These are phyloP conservation scores for Borealophlyctis nickersoniae DNA, from an alignment of 192 early-diverging fungal genomes.

Conservation along the genomic window DNA sequence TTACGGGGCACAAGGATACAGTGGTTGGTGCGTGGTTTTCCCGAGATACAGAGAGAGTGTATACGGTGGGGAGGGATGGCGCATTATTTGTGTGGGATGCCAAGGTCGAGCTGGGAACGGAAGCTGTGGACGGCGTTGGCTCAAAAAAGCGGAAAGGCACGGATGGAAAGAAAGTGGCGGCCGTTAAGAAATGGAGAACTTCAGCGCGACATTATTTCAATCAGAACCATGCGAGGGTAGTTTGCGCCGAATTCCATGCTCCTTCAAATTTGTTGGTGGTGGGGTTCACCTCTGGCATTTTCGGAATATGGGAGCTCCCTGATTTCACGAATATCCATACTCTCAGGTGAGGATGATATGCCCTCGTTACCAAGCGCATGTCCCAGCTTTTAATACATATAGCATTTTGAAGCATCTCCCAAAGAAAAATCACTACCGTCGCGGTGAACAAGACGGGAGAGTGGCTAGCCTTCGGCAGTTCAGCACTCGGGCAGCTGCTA, in stretches of 20 bases:
- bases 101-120: slow-evolving; percentile 39
- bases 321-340: slow-evolving; percentile 92
- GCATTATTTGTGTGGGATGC: slow-evolving; percentile 75
- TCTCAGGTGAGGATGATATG: slow-evolving; percentile 60
- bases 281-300: slow-evolving; percentile 90
- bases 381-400: not conserved
- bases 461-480: slow-evolving; percentile 95
- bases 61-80: slow-evolving; percentile 86
- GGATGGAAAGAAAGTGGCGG: not conserved
- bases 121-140: slow-evolving; percentile 50
- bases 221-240: slow-evolving; percentile 74
- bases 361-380: not conserved
- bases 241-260: slow-evolving; percentile 74
- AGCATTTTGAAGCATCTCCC: slow-evolving; percentile 71
- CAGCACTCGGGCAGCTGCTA: slow-evolving; percentile 88
- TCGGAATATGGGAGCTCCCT: slow-evolving; percentile 98
- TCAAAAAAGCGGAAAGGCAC: slow-evolving; percentile 21
- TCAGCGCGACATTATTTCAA: slow-evolving; percentile 69
- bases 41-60: slow-evolving; percentile 64
- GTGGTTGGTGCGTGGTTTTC: slow-evolving; percentile 85
- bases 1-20: slow-evolving; percentile 81
- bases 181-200: slow-evolving; percentile 19
- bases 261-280: slow-evolving; percentile 73
- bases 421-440: slow-evolving; percentile 85
- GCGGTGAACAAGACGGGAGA: slow-evolving; percentile 89